Percentiles rank a stretch among this genome's conserved stretches.
Conservation (phyloP, 2,329 filamentous ascomycete species). For the Xylariaceae sp. region DNA sequence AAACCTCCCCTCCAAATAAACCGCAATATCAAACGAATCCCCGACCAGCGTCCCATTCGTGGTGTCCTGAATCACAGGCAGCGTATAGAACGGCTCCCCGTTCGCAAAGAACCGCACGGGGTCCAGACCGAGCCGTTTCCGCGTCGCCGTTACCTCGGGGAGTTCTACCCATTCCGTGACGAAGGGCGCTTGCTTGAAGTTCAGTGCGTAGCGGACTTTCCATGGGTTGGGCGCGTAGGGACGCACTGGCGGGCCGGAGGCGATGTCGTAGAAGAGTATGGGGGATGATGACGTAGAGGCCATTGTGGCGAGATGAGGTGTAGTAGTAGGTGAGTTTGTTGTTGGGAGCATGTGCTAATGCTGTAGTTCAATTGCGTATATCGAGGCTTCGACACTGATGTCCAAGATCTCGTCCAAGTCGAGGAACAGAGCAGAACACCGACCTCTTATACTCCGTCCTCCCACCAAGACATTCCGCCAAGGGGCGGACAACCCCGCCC, state of each 20-base stretch:
- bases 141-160: constrained; percentile 46
- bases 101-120: constrained; percentile 51
- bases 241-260: constrained; percentile 30
- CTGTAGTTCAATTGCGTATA: not conserved
- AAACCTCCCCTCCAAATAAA: constrained; percentile 51
- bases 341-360: not conserved
- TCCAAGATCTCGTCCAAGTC: too few species aligned
- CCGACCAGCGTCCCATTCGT: constrained; percentile 41
- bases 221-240: constrained; percentile 32
- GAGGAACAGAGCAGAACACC: too few species aligned
- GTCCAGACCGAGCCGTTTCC: constrained; percentile 41
- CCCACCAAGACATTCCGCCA: too few species aligned
- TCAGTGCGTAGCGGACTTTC: constrained; percentile 36
- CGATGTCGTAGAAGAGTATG: constrained; percentile 42
- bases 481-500: too few species aligned
- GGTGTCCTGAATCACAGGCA: constrained; percentile 51
- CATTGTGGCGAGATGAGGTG: constrained; percentile 4
- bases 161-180: constrained; percentile 46
- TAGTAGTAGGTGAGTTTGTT: not conserved
- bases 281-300: constrained; percentile 15
- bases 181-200: constrained; percentile 38
- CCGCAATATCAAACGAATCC: constrained; percentile 62
- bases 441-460: too few species aligned
- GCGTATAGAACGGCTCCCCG: constrained; percentile 54
- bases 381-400: not conserved